Evolutionary conservation across 2,329 filamentous ascomycete genomes (phyloP), one percentile per base, ranked within the genome.

Genomic region (Colletotrichum tanaceti): DNA sequence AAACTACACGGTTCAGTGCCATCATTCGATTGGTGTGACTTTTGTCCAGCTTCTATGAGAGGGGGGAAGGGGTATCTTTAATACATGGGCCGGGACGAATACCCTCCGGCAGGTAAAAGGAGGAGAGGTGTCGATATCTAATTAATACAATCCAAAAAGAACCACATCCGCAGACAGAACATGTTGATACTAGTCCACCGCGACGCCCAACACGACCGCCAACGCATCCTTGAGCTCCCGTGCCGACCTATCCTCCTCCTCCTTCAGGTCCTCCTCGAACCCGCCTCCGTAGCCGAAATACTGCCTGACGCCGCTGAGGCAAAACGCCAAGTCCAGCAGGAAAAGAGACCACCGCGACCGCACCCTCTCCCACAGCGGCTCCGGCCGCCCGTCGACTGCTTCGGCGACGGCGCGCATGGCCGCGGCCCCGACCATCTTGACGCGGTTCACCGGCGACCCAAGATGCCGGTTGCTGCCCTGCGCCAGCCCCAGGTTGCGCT

Each of bases 391-490:
- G 13, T 22, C 35, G 11, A 53, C 39, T n/a, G n/a, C n/a, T n/a
- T n/a, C n/a, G 22, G 53, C 49, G 22, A 62, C 59, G 4, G 59
- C 53, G n/a, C 59, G 59, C 39, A 62, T 62, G 39, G 59, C 59
- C 24, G 59, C 47, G 59, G 46, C 16, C 7, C 63, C 89, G 0
- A 89, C 91, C 66, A 91, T 90, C 74, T 91, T 91, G 73, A 92
- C 85, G 0, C 89, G 80, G 72, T 93, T 93, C n/a, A 93, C 90
- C 0, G 91, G 91, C 0, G 87, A 89, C 28, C 91, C 90, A 20
- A 93, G 83, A 78, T 89, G 91, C 71, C 92, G 90, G 74, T 93
- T 92, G 76, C 92, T 92, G 0, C 88, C 90, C 75, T 93, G 90
- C 2, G 93, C 90, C 71, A 93, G 92, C 38, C 91, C 85, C 76